Evolutionary conservation across 1,139 yeast genomes (phyloP), one percentile per base, ranked within the genome.

Genomic region (Diutina pseudorugosa): DNA sequence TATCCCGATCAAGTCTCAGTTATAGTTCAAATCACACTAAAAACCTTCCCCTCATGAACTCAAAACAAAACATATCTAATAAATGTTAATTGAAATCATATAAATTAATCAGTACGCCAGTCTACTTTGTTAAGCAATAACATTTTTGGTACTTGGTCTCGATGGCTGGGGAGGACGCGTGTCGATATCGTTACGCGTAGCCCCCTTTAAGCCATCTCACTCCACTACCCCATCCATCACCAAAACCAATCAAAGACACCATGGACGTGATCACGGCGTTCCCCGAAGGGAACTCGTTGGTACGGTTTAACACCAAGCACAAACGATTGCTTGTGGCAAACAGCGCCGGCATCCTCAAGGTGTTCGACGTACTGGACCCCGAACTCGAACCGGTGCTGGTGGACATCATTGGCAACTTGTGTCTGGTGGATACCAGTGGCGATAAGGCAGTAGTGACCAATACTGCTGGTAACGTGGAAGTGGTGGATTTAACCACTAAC

Each of bases 321-420:
- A 65, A 69, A 18, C 69, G 67, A 51, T 64, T 80, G n/a, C 61
- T 76, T 8, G 77, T 77, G 8, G 81, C 77, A 9, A 79, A 80
- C 53, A 68, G 78, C 51, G 69, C 66, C 40, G 82, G 83, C 5
- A 62, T 80, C 3, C 63, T 78, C 50, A 80, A 80, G 60, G 65
- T 78, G n/a, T 79, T 77, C 60, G 64, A 73, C 53, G 61, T 71
- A 20, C 63, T 65, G 18, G 70, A 75, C 23, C 71, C 77, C 3
- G 79, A 78, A 51, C 65, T 72, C 52, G 84, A 80, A 60, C 85
- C 86, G 4, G 72, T 67, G 9, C 70, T 82, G 19, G 61, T 79
- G n/a, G 83, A 80, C 58, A 72, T 76, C 16, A 56, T 69, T 14
- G 79, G 76, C 27, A 72, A 73, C 56, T 57, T 73, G 53, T 72